These are phyloP conservation scores for Perkinsus marinus DNA, from an alignment of 169 alveolate genomes.

Conservation along the genomic window DNA sequence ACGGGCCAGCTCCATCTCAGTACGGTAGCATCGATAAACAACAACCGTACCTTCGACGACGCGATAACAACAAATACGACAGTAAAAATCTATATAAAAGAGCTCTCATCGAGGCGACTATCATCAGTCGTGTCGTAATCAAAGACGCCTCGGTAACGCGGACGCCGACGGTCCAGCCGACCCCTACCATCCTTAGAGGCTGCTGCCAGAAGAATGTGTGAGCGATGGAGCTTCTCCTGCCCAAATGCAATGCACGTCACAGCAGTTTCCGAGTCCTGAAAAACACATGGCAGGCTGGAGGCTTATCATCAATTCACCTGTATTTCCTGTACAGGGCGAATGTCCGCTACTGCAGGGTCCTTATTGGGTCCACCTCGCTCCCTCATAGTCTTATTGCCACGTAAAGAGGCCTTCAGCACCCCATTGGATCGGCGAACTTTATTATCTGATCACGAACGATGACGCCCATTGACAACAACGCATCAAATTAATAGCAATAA, in stretches of 20 bases:
- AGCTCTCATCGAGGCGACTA: neutral
- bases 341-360: neutral
- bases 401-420: neutral
- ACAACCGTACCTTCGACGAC: neutral
- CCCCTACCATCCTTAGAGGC: constrained; percentile 11
- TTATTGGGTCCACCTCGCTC: neutral
- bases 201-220: constrained; percentile 11
- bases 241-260: constrained; percentile 20
- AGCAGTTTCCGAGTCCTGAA: constrained; percentile 10
- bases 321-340: neutral
- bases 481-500: neutral
- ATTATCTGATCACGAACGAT: neutral
- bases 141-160: neutral
- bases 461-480: neutral
- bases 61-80: neutral
- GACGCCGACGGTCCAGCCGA: neutral
- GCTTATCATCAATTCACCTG: no score
- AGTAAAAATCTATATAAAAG: neutral
- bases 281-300: neutral
- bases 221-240: constrained; percentile 3
- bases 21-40: constrained; percentile 17
- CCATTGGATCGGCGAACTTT: neutral
- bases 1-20: constrained; percentile 4
- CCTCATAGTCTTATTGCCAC: neutral
- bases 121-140: neutral